These are phyloP conservation scores for Chlamydomonas schloesseri DNA, from an alignment of 139 green algal genomes.

Conservation along the genomic window DNA sequence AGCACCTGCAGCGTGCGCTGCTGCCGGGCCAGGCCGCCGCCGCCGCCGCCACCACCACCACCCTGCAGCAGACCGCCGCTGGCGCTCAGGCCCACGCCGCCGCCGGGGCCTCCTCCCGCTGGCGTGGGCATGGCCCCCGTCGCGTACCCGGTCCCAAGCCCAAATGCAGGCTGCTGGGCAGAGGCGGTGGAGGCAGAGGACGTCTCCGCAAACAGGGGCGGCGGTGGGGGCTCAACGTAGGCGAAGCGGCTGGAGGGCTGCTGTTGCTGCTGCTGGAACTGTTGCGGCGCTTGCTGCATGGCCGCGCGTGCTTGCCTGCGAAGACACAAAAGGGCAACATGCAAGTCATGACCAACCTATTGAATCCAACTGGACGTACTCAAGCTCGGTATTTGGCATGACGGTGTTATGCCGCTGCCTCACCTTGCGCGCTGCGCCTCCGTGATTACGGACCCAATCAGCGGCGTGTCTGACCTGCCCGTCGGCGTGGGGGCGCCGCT, in stretches of 20 bases:
- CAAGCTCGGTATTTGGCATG: too few species aligned
- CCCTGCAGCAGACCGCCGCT: background rate
- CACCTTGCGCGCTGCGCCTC: constrained; percentile 29
- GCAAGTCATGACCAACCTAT: too few species aligned
- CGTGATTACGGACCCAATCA: constrained; percentile 35
- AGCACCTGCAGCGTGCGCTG: constrained; percentile 37
- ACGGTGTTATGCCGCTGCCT: too few species aligned
- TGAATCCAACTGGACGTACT: too few species aligned
- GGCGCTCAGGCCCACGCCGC: too few species aligned
- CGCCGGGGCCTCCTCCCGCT: too few species aligned
- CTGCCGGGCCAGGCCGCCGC: background rate
- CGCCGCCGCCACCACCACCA: background rate
- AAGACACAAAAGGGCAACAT: too few species aligned
- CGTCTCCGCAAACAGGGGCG: constrained; percentile 17
- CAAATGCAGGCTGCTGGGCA: background rate
- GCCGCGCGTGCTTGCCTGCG: background rate
- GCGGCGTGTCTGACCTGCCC: background rate
- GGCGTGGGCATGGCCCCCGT: too few species aligned
- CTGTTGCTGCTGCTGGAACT: background rate
- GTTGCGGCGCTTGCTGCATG: too few species aligned
- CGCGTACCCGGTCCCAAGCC: too few species aligned
- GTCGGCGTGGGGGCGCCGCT: background rate
- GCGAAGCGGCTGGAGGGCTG: background rate
- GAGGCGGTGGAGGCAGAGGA: background rate
- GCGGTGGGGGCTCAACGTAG: background rate